Evolutionary conservation across 441 rosid species (phyloP), one percentile per base, ranked within the genome.

Genomic region (Croton setiger): DNA sequence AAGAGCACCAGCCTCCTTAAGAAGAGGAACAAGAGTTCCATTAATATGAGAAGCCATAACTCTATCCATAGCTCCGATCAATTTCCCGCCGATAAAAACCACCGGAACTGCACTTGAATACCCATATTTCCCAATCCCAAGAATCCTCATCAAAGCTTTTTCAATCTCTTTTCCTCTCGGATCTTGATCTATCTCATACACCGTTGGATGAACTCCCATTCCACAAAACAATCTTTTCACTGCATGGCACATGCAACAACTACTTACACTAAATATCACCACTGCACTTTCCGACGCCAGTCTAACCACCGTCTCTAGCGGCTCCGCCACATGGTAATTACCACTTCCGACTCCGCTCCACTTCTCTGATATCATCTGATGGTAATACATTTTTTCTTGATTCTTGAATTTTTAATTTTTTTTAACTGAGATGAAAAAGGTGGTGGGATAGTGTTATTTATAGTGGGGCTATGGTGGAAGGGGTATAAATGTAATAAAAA

Each of bases 241-340:
- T 0, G 90, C 92, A 52, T 85, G 92, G 73, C 90, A 87, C 92
- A 87, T 84, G 82, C 92, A 87, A 63, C 92, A 87, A 56, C 85
- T 80, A 63, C 92, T 87, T 7, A 83, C 12, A 65, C 88, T 87
- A 75, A 87, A 87, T 62, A 87, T 70, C 79, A 86, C 90, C 59
- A 85, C 88, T 12, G 92, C 90, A 45, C 90, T 86, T 80, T 71
- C 87, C 0, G 86, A 72, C 0, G 85, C 90, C 72, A 87, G 68
- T 70, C 80, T 74, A 65, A 33, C 78, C 43, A 86, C 80, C 48
- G 73, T 66, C 71, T 84, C 84, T 71, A 79, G 8, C 0, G 90
- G 80, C 65, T 87, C 88, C 7, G 53, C 67, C 1, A 37, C 49
- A n/a, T 66, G 71, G 73, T 52, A 74, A 7, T n/a, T n/a, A n/a